Percentiles rank a stretch among this genome's conserved stretches.
These are phyloP conservation scores for Ascoidea asiatica DNA, from an alignment of 805 yeast species.

Conservation along the genomic window DNA sequence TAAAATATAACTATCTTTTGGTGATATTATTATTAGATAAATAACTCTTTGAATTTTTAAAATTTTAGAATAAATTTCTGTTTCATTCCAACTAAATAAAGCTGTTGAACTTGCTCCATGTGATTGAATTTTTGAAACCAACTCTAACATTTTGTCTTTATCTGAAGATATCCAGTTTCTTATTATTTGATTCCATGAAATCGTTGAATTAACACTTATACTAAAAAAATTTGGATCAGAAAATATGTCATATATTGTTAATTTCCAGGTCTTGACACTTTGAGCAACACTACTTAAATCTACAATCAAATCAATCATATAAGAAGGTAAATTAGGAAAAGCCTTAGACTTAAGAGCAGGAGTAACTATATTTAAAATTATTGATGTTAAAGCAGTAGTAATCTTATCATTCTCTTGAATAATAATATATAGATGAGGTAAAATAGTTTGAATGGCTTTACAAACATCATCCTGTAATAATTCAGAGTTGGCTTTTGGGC, in stretches of 20 bases:
- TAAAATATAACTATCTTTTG: slow-evolving; percentile 38
- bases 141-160: slow-evolving; percentile 43
- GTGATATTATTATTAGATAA: slow-evolving; percentile 48
- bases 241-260: slow-evolving; percentile 47
- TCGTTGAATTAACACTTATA: slow-evolving; percentile 16
- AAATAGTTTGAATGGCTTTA: slow-evolving; percentile 24
- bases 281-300: slow-evolving; percentile 19
- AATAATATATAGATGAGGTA: slow-evolving; percentile 27
- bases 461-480: slow-evolving; percentile 30
- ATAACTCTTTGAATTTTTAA: slow-evolving; percentile 48
- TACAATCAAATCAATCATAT: slow-evolving; percentile 31
- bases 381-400: slow-evolving; percentile 30
- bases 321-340: slow-evolving; percentile 25
- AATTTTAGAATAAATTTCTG: slow-evolving; percentile 41
- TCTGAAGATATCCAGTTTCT: slow-evolving; percentile 52
- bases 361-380: slow-evolving; percentile 37
- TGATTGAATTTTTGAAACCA: slow-evolving; percentile 33
- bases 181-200: slow-evolving; percentile 43
- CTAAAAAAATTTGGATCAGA: slow-evolving; percentile 47
- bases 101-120: slow-evolving; percentile 38
- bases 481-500: slow-evolving; percentile 4
- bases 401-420: slow-evolving; percentile 52
- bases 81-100: slow-evolving; percentile 63
- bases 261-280: slow-evolving; percentile 47
- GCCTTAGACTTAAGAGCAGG: slow-evolving; percentile 38